Evolutionary conservation across 2,329 filamentous ascomycete genomes (phyloP).

Genomic region (Acrocalymma vagum): DNA sequence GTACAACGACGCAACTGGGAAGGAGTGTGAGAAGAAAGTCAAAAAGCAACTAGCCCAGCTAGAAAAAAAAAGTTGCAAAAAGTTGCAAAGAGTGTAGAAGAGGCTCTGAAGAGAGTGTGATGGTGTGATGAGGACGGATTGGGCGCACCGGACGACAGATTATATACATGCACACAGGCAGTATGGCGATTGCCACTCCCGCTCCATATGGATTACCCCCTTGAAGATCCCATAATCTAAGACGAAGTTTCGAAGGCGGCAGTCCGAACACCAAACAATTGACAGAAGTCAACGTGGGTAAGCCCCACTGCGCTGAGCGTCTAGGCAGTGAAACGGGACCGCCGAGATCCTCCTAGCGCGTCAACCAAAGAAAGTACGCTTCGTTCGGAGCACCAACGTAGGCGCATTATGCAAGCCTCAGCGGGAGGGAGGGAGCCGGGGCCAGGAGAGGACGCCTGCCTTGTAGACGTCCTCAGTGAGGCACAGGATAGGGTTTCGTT

Average conservation of each 20-base stretch:
- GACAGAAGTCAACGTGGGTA: conserved; percentile 22
- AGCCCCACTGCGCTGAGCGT: conserved; percentile 38
- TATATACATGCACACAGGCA: conserved; percentile 31
- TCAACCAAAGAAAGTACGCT: conserved; percentile 38
- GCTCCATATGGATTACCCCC: conserved; percentile 11
- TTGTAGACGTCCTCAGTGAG: conserved; percentile 21
- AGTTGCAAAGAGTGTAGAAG: conserved; percentile 21
- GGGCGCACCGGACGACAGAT: conserved; percentile 18
- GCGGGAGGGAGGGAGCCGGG: conserved; percentile 21
- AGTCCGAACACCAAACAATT: conserved; percentile 35
- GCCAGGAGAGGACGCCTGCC: conserved; percentile 21
- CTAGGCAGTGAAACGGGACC: conserved; percentile 39
- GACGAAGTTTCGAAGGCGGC: conserved; percentile 27
- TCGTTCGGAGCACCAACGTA: conserved; percentile 26
- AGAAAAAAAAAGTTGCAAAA: conserved; percentile 27
- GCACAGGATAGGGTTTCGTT: conserved; percentile 41
- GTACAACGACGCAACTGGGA: conserved; percentile 23
- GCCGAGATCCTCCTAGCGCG: conserved; percentile 29
- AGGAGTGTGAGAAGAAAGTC: conserved; percentile 23
- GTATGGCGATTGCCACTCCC: conserved; percentile 17
- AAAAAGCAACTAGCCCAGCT: conserved; percentile 40
- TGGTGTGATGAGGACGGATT: conserved; percentile 26
- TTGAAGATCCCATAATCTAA: conserved; percentile 42
- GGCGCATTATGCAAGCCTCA: conserved; percentile 36
- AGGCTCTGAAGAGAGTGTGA: conserved; percentile 21